Evolutionary conservation across 176 grass and related monocot species (phyloP).

Genomic region (Oryza longistaminata): DNA sequence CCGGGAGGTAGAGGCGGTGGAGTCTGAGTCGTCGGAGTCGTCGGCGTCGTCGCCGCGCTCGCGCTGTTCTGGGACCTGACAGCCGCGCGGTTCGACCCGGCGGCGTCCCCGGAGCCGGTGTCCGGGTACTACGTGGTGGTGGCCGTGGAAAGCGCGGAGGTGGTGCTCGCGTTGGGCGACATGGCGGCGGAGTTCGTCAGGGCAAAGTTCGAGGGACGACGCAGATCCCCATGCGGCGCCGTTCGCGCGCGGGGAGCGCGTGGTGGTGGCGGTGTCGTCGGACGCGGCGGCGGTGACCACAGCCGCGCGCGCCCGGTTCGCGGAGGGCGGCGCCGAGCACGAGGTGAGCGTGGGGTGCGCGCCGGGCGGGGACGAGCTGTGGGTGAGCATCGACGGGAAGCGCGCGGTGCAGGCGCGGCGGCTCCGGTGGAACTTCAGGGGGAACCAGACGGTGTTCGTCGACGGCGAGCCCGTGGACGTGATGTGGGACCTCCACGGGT

Average conservation of each 20-base stretch:
- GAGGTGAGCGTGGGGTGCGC: constrained; percentile 62
- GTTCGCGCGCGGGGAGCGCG: constrained; percentile 54
- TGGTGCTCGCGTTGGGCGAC: constrained; percentile 73
- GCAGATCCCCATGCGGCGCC: constrained; percentile 52
- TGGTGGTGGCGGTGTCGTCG: constrained; percentile 37
- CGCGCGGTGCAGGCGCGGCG: constrained; percentile 62
- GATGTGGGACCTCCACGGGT: constrained; percentile 87
- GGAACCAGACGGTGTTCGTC: constrained; percentile 96
- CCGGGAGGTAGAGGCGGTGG: neutral
- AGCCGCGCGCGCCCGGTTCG: constrained; percentile 52
- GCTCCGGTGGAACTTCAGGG: constrained; percentile 84
- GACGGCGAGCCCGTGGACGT: constrained; percentile 80
- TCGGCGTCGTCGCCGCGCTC: constrained; percentile 5
- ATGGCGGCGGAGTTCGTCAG: constrained; percentile 59
- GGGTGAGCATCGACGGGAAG: constrained; percentile 75
- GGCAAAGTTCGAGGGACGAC: constrained; percentile 60
- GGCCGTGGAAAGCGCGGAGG: constrained; percentile 58
- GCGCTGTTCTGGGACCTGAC: constrained; percentile 83
- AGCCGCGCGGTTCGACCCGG: constrained; percentile 39
- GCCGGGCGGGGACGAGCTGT: constrained; percentile 54
- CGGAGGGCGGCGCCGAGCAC: constrained; percentile 65
- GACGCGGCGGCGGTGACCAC: constrained; percentile 29
- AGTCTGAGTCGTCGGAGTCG: neutral
- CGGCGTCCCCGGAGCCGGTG: constrained; percentile 49
- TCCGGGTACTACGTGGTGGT: constrained; percentile 69